Evolutionary conservation across 225 moss, liverwort and hornwort genomes (phyloP).

Genomic region (Asterella californica): DNA sequence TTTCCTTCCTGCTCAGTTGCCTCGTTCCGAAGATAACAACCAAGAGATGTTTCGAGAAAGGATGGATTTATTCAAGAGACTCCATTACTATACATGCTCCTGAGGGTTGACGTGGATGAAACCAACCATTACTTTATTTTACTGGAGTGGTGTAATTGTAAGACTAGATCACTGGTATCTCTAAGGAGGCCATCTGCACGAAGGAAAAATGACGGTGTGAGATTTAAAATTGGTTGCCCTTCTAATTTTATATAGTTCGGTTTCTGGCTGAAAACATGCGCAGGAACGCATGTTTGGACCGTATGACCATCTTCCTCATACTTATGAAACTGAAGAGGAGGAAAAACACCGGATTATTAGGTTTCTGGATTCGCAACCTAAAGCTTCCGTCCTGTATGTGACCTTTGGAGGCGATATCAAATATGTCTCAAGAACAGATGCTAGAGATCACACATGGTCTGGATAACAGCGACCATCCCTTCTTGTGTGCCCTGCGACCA

Average conservation of each 20-base stretch:
- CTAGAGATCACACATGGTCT: slow-evolving; percentile 47
- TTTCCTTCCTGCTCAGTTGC: not conserved
- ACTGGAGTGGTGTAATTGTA: not conserved
- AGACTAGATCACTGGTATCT: no score
- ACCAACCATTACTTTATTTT: not conserved
- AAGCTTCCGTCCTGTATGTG: slow-evolving; percentile 34
- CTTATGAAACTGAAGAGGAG: not conserved
- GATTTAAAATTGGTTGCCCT: not conserved
- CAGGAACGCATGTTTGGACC: not conserved
- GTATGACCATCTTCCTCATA: not conserved
- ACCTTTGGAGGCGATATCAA: slow-evolving; percentile 34
- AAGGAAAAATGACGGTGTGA: not conserved
- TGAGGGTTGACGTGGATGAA: not conserved
- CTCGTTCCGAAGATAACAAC: not conserved
- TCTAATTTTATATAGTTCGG: not conserved
- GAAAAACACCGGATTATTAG: slow-evolving; percentile 20
- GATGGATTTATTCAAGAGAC: not conserved
- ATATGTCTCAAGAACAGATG: slow-evolving; percentile 25
- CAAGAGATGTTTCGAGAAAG: not conserved
- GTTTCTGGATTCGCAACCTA: slow-evolving; percentile 37
- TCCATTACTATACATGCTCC: not conserved
- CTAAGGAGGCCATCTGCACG: not conserved
- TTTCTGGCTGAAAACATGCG: not conserved
- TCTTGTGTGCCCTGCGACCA: slow-evolving; percentile 39
- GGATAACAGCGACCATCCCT: slow-evolving; percentile 45